phyloP scores from a whole-genome alignment of 805 yeast species.

The Cyberlindnera sargentensis region DNA sequence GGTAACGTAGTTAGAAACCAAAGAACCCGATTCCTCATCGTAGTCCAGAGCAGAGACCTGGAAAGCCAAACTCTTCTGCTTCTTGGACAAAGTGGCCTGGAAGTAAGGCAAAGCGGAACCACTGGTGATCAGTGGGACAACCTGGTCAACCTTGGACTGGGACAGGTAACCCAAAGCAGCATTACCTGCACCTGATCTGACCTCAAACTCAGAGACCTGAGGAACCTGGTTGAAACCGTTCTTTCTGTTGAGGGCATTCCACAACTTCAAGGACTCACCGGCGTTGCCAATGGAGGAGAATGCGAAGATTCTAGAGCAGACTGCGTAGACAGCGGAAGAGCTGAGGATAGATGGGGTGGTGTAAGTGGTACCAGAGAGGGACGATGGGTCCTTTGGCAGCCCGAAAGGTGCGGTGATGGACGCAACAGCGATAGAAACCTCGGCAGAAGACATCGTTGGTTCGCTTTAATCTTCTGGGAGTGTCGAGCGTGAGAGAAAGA shows the following conservation, averaged over 20 bases:
- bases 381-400: constrained; percentile 14
- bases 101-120: constrained; percentile 63
- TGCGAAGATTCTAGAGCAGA: constrained; percentile 51
- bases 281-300: constrained; percentile 63
- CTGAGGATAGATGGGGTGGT: constrained; percentile 46
- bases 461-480: background rate
- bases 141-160: constrained; percentile 20
- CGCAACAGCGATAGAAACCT: constrained; percentile 30
- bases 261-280: constrained; percentile 50
- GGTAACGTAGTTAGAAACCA: constrained; percentile 57
- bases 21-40: constrained; percentile 41
- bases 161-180: constrained; percentile 66
- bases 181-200: constrained; percentile 79
- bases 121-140: constrained; percentile 49
- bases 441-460: constrained; percentile 7
- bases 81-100: constrained; percentile 44
- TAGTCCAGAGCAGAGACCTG: constrained; percentile 75
- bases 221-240: constrained; percentile 58
- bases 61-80: constrained; percentile 46
- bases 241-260: constrained; percentile 46
- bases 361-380: constrained; percentile 10
- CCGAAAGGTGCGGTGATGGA: constrained; percentile 52
- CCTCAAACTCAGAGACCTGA: constrained; percentile 50
- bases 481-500: background rate
- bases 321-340: constrained; percentile 44